Evolutionary conservation across 495 filamentous ascomycete species (phyloP), one percentile per base, ranked within the genome.

Genomic region (Lentithecium fluviatile): DNA sequence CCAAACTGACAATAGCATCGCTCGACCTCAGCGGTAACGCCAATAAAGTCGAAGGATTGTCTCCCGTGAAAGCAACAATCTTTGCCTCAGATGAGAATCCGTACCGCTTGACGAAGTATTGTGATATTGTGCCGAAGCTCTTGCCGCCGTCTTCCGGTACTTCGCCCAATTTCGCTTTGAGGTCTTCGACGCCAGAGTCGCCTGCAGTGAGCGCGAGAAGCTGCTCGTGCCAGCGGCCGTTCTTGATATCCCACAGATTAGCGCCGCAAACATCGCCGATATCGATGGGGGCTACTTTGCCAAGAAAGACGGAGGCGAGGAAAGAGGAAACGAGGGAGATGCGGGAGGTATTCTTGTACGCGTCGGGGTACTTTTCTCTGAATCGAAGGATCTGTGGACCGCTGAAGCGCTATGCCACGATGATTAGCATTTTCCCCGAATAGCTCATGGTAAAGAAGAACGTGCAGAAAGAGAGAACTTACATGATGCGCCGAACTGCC

Each of bases 241-340:
- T 77, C 60, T 85, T 77, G 70, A 97, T 91, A 64, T 97, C 88
- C 90, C 91, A 97, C 5, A 98, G 78, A 70, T 98, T 96, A 89
- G 96, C 96, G 8, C 94, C 94, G 57, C 91, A 95, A 17, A 91
- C 93, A 74, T 98, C 94, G 62, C 88, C 87, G 69, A 97, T 95
- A 72, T 98, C 94, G 62, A 95, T 85, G 1, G 91, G 88, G 0
- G 94, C 91, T 46, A 96, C 81, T 53, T 78, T 77, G 45, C 94
- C 94, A 6, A 97, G 79, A 74, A 98, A 90, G 4, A 98, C 71
- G 0, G 93, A 97, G 7, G 93, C 92, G 49, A 98, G 80, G 74
- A 97, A 98, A 0, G 93, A 95, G 0, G 92, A 97, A 6, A 96
- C 92, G 32, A 98, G 85, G 1, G 91, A 95, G 66, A 98, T 95